Percentiles rank a stretch among this genome's conserved stretches.
phyloP scores from a whole-genome alignment of 169 alveolate species.

The Babesia microti region DNA sequence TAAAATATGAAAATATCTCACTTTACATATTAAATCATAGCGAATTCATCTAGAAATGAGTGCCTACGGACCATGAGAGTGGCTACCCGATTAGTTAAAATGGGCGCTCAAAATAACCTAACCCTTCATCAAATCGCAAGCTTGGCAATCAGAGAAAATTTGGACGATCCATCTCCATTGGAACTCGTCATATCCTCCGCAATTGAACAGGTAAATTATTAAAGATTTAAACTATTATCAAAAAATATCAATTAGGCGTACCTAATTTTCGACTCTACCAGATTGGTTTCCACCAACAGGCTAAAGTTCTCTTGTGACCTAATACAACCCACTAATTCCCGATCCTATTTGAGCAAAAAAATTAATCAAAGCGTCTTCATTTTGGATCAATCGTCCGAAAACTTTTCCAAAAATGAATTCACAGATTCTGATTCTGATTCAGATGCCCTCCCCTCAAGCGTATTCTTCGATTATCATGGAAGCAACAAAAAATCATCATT shows the following conservation, averaged over 20 bases:
- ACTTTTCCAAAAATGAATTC: background rate
- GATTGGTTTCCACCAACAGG: constrained; percentile 45
- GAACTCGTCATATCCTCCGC: constrained; percentile 58
- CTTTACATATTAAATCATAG: background rate
- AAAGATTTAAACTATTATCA: background rate
- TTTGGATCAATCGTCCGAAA: constrained; percentile 5
- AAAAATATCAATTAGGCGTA: constrained; percentile 18
- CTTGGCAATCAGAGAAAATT: constrained; percentile 65
- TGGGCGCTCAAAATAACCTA: constrained; percentile 74
- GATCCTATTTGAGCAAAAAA: background rate
- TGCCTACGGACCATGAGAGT: constrained; percentile 81
- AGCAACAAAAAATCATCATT: constrained; percentile 21
- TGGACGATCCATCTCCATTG: constrained; percentile 75
- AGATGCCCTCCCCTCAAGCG: constrained; percentile 16
- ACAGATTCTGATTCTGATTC: constrained; percentile 2
- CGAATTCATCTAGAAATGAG: constrained; percentile 54
- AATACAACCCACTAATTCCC: constrained; percentile 6
- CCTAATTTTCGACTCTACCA: constrained; percentile 46
- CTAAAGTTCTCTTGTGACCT: constrained; percentile 25
- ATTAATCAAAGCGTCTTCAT: background rate
- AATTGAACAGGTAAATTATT: constrained; percentile 32
- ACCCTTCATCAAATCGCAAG: constrained; percentile 74
- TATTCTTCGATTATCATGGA: constrained; percentile 32
- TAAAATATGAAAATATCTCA: background rate
- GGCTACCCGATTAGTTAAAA: constrained; percentile 68